Base-by-base conservation (phyloP, 1,139 yeast genomes). In the Komagataea norvegica region DNA sequence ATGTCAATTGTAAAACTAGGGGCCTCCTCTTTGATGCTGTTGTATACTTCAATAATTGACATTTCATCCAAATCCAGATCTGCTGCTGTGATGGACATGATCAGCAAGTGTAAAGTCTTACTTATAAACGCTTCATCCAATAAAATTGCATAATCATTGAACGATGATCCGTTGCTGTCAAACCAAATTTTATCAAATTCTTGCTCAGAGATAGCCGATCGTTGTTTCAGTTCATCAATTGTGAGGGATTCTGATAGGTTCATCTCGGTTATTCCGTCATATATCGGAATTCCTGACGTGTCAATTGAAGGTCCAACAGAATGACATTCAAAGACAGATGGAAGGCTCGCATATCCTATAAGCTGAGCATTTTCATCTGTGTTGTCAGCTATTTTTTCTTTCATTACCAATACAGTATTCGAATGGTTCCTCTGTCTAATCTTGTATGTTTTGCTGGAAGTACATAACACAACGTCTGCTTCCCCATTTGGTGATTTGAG, bases 381-480 rank as follows among this genome's bases (percentile, higher is more conserved):
- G 8, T 46, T 27, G 7, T 38, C 38, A 8, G 17, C 20, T 4
- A 14, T 2, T 17, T 37, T 44, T 34, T 65, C 60, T 24, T 67
- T 62, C 57, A 77, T 60, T 24, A 88, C 49, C 49, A 87, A 58
- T 10, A 84, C 79, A 1, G 93, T 74, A 57, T 89, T 88, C 8
- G 96, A 84, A 58, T 89, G 96, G 56, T 86, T 85, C 68, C 85
- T 80, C 51, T 83, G 89, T 33, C 89, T 70, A 16, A 88, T 55
- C 38, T 67, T 67, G 73, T 77, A 87, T 0, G 95, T 82, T 38
- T 67, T 59, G 28, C 62, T 49, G 8, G 61, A 52, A 1, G 93
- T 74, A 43, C 89, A 80, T n/a, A 85, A 57, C 20, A 79, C 84
- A 18, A 83, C 68, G 31, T 72, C 72, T 17, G 68, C 59, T 6